Evolutionary conservation across 225 moss, liverwort and hornwort species (phyloP).

Genomic region (Ulota crispa): DNA sequence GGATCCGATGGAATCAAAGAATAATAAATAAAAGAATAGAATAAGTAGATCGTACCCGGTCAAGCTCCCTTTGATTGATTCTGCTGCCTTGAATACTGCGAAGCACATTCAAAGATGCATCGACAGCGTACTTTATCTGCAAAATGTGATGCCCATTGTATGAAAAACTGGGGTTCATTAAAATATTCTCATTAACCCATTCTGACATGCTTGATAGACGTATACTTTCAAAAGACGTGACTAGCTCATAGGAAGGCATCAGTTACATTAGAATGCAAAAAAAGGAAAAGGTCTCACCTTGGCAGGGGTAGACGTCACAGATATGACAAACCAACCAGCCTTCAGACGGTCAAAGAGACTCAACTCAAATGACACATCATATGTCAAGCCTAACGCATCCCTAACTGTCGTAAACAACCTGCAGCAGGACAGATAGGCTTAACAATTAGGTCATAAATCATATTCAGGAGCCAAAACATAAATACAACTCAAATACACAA

Average conservation of each 20-base stretch:
- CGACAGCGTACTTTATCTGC: conserved; percentile 94
- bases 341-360: conserved; percentile 95
- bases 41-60: conserved; percentile 57
- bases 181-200: neutral
- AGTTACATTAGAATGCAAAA: neutral
- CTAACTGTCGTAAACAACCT: conserved; percentile 98
- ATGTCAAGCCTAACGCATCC: conserved; percentile 97
- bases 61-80: conserved; percentile 97
- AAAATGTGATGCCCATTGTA: neutral
- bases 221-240: neutral
- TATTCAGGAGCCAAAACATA: conserved; percentile 3
- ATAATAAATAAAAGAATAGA: neutral
- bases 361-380: conserved; percentile 98
- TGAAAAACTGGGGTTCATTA: conserved; percentile 7
- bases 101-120: conserved; percentile 97
- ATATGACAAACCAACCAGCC: conserved; percentile 99
- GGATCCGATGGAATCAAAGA: neutral
- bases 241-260: neutral
- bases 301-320: conserved; percentile 97
- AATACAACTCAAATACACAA: neutral
- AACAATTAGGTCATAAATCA: conserved; percentile 1
- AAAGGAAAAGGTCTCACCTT: conserved; percentile 54
- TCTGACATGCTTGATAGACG: neutral
- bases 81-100: conserved; percentile 93
- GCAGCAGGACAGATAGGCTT: conserved; percentile 34